Base-by-base conservation (phyloP, 164 flowering plant genomes). In the Aristolochia fimbriata region DNA sequence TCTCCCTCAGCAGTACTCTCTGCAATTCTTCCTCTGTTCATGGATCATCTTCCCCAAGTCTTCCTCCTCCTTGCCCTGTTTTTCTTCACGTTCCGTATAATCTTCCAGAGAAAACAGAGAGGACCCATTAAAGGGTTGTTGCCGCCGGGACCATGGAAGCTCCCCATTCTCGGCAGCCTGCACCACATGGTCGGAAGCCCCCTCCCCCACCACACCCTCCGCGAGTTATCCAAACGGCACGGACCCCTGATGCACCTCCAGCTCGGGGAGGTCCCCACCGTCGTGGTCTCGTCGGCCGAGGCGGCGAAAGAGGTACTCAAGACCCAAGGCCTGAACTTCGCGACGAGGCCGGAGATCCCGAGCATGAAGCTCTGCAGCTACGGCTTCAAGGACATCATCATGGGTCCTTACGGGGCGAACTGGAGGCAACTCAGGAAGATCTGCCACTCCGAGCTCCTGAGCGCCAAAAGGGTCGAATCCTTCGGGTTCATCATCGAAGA, bases 381-480 rank as follows among this genome's bases (percentile, higher is more conserved):
- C 19, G 55, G 55, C 10, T 51, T 20, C 25, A 21, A 19, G 8
- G 55, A 51, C 12, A 19, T 51, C 11, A n/a, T 51, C 25, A 20
- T 51, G 13, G 21, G 25, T 4, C 25, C 55, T 51, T 51, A 51
- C 15, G 55, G 55, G 23, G 11, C 24, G 7, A 8, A 51, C 20
- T 51, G 55, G 55, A 51, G 55, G 24, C 55, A 51, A 51, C 55
- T 20, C 23, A n/a, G 25, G 7, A 51, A 24, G 23, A 20, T 51
- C 19, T 51, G 55, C 11, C 21, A 20, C 24, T 20, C 13, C 2
- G 55, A 51, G 55, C 13, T 51, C 4, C 5, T 51, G 23, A 24
- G 55, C 1, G 17, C 19, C 1, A 51, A 51, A 6, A 15, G 25
- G 19, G 55, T 51, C 0, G 25, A 51, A 19, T 51, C 55, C 12